Conservation (phyloP, 2,329 filamentous ascomycete species). For the Epichloe gansuensis region DNA sequence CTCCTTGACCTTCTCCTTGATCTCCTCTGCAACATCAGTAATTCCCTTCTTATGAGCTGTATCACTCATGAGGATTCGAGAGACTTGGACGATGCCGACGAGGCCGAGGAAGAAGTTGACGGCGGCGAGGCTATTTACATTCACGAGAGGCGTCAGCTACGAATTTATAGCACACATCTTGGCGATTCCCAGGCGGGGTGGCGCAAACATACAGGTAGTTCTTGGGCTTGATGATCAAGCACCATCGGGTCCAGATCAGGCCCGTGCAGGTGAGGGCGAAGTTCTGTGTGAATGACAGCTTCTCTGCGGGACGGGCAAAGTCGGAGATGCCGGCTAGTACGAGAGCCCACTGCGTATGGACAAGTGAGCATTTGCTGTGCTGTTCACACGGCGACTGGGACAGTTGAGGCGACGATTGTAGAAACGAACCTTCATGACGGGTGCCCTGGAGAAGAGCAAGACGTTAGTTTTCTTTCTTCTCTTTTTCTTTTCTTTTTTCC, state of each 20-base stretch:
- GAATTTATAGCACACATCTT: neutral
- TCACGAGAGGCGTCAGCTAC: neutral
- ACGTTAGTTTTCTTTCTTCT: neutral
- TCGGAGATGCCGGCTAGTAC: conserved; percentile 88
- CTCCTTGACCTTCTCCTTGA: conserved; percentile 24
- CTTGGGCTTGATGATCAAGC: conserved; percentile 87
- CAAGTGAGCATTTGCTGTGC: neutral
- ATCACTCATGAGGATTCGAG: conserved; percentile 60
- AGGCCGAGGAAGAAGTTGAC: conserved; percentile 97
- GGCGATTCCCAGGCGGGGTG: neutral
- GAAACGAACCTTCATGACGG: conserved; percentile 63
- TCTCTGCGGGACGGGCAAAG: conserved; percentile 80
- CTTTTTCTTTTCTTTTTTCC: conserved; percentile 13
- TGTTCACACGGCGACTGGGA: neutral
- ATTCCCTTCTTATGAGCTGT: conserved; percentile 42
- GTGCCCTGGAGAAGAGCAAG: conserved; percentile 49
- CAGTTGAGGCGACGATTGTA: neutral
- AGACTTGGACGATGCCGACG: conserved; percentile 73
- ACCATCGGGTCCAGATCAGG: conserved; percentile 97
- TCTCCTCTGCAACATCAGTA: conserved; percentile 23
- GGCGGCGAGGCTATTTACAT: conserved; percentile 57
- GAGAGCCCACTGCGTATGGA: conserved; percentile 61
- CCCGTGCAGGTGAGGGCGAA: conserved; percentile 80
- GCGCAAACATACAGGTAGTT: conserved; percentile 63
- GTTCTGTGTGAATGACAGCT: conserved; percentile 90